Percentiles rank a stretch among this genome's conserved stretches.
Evolutionary conservation across 139 green algal species (phyloP).

Genomic region (Chlamydomonas eustigma): DNA sequence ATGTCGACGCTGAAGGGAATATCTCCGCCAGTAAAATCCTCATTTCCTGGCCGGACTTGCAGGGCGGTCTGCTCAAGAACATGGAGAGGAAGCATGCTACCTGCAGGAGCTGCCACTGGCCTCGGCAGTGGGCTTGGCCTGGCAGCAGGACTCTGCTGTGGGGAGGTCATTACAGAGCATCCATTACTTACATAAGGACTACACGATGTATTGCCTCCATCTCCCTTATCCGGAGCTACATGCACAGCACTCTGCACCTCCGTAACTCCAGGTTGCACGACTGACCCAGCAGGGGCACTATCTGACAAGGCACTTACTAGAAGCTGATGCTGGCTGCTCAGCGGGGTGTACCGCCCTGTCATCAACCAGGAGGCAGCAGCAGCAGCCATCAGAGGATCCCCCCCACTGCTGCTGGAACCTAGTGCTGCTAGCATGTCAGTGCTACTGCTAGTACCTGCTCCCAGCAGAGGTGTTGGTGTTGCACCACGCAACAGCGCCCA

Average conservation of each 20-base stretch:
- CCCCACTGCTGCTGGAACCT: background rate
- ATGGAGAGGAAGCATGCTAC: background rate
- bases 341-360: background rate
- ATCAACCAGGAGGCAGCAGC: background rate
- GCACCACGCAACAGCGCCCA: conserved; percentile 2
- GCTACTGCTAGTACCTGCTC: background rate
- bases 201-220: no score
- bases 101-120: background rate
- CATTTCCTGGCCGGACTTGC: background rate
- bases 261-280: background rate
- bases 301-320: no score
- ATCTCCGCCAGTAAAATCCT: background rate
- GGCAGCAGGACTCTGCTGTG: no score
- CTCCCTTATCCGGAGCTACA: no score
- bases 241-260: no score
- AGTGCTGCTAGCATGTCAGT: background rate
- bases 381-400: background rate
- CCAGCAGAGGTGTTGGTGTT: background rate
- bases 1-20: background rate
- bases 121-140: background rate
- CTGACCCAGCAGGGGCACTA: no score
- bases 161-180: no score
- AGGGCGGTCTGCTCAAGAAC: background rate
- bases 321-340: background rate
- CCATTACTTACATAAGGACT: no score